Base-by-base conservation (phyloP, 2,329 filamentous ascomycete species). In the Epichloe aotearoae region DNA sequence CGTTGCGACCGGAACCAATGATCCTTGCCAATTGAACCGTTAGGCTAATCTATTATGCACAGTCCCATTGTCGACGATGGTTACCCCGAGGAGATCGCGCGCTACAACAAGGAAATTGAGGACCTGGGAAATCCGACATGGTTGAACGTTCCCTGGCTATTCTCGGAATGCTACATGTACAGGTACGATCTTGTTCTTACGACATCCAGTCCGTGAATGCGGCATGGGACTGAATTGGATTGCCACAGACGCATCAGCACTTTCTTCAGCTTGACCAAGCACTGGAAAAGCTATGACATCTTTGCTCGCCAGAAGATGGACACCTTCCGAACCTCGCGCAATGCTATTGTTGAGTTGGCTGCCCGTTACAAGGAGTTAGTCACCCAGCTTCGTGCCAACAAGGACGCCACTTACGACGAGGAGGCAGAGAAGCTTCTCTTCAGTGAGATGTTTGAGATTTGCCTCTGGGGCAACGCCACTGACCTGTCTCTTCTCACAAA, bases 391-490 rank as follows among this genome's bases (percentile, higher is more conserved):
- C 73, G 77, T 41, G 65, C 68, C 7, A 65, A 73, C 50, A 76
- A 77, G 57, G 69, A 73, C 46, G 69, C 74, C 41, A 72, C 72
- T 3, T 69, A 71, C 36, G 82, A 81, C 47, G 76, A 80, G 33
- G 79, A 84, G 51, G 82, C 86, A 0, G 86, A 94, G 63, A 80
- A 81, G 62, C 68, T 90, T 0, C 72, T 96, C 26, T 97, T 97
- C 69, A 76, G 76, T 23, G 91, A 97, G 64, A 94, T 97, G 85
- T 90, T 84, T 67, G 88, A 96, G 73, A 93, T 96, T 59, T 96
- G 90, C 64, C 78, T 97, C 2, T 97, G 91, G 91, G 91, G 91
- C 11, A 97, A 97, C 65, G 93, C 91, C 2, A 97, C 91, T 0
- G 93, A 97, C 65, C 74, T 97, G 14, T 95, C 88, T 0, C 83